Conservation (phyloP, 106 monocot species). For the Acanthochlamys bracteata region DNA sequence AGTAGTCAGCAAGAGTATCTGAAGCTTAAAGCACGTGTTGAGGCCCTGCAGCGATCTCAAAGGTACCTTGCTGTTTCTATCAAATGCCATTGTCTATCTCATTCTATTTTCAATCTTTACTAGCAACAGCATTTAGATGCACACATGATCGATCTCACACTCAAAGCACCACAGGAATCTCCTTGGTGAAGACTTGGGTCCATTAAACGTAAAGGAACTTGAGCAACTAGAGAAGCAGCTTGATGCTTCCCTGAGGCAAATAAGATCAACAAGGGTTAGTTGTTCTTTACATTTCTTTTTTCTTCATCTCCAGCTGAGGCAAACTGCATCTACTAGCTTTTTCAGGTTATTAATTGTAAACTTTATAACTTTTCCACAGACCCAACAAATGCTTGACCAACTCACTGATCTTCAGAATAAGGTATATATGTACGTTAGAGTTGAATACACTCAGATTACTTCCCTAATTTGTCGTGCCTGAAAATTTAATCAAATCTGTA, state of each 20-base stretch:
- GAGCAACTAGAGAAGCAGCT: constrained; percentile 38
- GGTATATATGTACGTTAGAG: not conserved
- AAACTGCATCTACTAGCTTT: too few relatives aligned
- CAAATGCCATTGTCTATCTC: not conserved
- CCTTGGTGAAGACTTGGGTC: constrained; percentile 29
- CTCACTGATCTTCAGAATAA: constrained; percentile 9
- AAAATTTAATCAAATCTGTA: not conserved
- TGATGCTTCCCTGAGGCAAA: constrained; percentile 25
- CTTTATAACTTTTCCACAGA: not conserved
- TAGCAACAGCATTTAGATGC: not conserved
- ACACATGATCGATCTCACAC: not conserved
- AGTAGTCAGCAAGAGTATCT: constrained; percentile 28
- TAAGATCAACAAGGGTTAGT: constrained; percentile 26
- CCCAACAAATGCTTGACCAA: constrained; percentile 11
- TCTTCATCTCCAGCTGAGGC: not conserved
- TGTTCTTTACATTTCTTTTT: not conserved
- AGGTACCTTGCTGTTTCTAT: constrained; percentile 6
- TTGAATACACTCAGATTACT: not conserved
- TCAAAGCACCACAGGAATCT: constrained; percentile 13
- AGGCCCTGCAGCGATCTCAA: constrained; percentile 25
- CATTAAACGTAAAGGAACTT: constrained; percentile 23
- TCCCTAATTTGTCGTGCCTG: not conserved
- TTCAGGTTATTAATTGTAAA: not conserved
- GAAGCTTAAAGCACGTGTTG: constrained; percentile 27
- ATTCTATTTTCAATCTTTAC: too few relatives aligned